These are phyloP conservation scores for Prinsepia uniflora DNA, from an alignment of 306 rosid species.

Conservation along the genomic window DNA sequence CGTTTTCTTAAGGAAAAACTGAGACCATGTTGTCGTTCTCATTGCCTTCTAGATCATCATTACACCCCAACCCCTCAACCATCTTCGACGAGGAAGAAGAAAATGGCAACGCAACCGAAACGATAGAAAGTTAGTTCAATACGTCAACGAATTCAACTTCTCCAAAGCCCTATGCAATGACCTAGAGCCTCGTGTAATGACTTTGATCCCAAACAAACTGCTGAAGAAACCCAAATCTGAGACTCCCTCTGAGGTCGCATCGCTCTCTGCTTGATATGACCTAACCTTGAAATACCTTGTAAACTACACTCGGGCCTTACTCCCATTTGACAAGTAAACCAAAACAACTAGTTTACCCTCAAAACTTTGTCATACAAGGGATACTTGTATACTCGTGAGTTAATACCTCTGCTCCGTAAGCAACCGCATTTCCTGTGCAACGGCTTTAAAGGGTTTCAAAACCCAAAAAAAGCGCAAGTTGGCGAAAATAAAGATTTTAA, in stretches of 20 bases:
- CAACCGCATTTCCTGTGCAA: no score
- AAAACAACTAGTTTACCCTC: no score
- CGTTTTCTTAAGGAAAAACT: not conserved
- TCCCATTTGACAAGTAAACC: no score
- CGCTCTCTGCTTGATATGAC: conserved; percentile 22
- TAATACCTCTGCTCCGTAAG: no score
- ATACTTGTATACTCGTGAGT: no score
- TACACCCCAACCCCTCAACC: conserved; percentile 32
- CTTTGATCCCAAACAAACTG: conserved; percentile 36
- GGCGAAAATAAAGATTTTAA: no score
- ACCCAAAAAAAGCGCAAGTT: no score
- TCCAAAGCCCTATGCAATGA: conserved; percentile 24
- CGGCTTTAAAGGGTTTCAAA: no score
- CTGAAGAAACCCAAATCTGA: not conserved
- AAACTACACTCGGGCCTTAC: no score
- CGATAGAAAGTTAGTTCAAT: conserved; percentile 15
- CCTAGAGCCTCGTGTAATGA: conserved; percentile 19
- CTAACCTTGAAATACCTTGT: no score
- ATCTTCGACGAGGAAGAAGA: not conserved
- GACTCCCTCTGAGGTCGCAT: conserved; percentile 27
- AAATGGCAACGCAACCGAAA: not conserved
- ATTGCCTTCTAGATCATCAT: conserved; percentile 34
- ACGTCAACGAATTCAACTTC: conserved; percentile 36
- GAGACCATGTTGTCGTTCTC: conserved; percentile 43
- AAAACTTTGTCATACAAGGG: no score